Percentiles rank a stretch among this genome's conserved stretches.
Evolutionary conservation across 1,284 basidiomycete genomes (phyloP).

Genomic region (Boletellus sp.): DNA sequence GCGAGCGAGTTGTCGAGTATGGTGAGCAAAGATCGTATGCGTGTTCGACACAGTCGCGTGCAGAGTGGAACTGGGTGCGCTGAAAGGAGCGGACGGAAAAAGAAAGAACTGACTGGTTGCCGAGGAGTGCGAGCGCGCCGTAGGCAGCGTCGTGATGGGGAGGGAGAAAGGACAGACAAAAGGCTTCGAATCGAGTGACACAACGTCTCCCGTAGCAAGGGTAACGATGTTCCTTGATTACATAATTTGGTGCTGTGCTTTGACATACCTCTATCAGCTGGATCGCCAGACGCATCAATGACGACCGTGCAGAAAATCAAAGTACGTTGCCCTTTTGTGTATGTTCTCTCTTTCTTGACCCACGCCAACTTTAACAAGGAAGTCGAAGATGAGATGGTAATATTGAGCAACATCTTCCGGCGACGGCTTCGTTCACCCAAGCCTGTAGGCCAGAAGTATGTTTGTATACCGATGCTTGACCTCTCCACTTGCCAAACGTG

Average conservation of each 20-base stretch:
- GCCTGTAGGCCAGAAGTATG: conserved; percentile 54
- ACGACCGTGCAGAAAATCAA: conserved; percentile 90
- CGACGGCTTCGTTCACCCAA: conserved; percentile 15
- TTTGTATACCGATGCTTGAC: conserved; percentile 13
- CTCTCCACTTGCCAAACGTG: conserved; percentile 8
- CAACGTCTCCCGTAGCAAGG: too few relatives aligned
- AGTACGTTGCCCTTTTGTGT: conserved; percentile 38
- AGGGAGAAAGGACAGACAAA: conserved; percentile 3
- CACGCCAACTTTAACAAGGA: conserved; percentile 45
- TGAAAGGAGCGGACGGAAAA: conserved; percentile 37
- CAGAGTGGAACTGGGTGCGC: conserved; percentile 23
- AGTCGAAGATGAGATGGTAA: conserved; percentile 95
- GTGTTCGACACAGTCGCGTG: conserved; percentile 66
- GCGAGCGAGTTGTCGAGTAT: conserved; percentile 24
- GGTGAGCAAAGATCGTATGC: conserved; percentile 28
- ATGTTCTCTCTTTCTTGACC: conserved; percentile 14
- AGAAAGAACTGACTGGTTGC: conserved; percentile 14
- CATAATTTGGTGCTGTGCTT: conserved; percentile 12
- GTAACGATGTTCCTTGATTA: conserved; percentile 15
- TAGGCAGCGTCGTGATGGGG: neutral
- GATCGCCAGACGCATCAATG: conserved; percentile 45
- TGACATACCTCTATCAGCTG: too few relatives aligned
- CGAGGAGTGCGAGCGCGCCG: neutral
- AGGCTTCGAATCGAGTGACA: too few relatives aligned
- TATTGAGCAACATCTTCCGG: conserved; percentile 21